Conservation (phyloP, 257 asterid genomes). For the Penstemon barbatus region DNA sequence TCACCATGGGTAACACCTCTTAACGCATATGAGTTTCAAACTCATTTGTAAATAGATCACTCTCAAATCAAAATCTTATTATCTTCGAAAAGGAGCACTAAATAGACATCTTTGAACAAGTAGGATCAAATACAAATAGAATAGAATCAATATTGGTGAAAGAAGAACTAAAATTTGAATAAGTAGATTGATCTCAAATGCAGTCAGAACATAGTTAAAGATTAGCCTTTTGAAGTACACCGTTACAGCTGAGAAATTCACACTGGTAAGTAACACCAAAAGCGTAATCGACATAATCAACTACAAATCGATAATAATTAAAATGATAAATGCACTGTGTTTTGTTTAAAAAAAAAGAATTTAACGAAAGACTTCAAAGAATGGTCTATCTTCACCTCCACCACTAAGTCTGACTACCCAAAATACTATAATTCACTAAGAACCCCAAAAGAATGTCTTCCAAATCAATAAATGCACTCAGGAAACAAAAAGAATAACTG, state of each 20-base stretch:
- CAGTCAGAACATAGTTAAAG: neutral
- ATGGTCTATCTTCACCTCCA: too few relatives aligned
- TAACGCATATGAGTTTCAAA: constrained; percentile 12
- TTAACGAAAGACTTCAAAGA: too few relatives aligned
- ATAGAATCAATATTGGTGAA: neutral
- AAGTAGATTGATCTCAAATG: constrained; percentile 1
- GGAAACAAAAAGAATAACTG: neutral
- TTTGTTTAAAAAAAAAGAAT: neutral
- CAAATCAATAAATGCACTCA: constrained; percentile 2
- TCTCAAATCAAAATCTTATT: neutral
- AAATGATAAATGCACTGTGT: constrained; percentile 2
- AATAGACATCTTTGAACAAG: neutral
- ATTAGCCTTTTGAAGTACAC: neutral
- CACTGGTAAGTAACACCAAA: neutral
- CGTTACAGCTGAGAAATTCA: neutral
- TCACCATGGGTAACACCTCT: neutral
- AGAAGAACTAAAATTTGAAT: neutral
- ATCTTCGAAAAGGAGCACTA: neutral
- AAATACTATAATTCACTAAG: neutral
- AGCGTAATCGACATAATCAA: neutral
- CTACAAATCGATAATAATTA: neutral
- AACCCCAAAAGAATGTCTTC: neutral
- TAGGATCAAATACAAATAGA: neutral
- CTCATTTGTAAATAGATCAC: too few relatives aligned
- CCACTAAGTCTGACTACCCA: too few relatives aligned